Percentiles rank a stretch among this genome's conserved stretches.
phyloP scores from a whole-genome alignment of 257 asterid genomes.

The Jacaranda copaia region DNA sequence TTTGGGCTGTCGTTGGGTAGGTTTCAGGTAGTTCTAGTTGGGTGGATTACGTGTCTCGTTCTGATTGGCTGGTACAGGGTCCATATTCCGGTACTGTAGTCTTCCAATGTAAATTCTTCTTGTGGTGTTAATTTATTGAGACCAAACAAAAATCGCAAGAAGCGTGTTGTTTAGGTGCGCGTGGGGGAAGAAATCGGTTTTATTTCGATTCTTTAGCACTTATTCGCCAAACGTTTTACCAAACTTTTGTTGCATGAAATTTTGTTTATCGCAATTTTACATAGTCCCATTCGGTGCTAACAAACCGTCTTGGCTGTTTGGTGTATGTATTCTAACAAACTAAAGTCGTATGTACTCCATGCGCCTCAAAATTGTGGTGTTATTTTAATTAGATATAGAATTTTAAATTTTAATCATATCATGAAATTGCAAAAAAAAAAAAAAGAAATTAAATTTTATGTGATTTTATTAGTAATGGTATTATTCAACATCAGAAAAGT shows the following conservation, averaged over 20 bases:
- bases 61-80: conserved; percentile 24
- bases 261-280: neutral
- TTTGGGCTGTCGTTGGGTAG: conserved; percentile 32
- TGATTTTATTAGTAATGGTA: no score
- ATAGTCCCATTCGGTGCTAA: neutral
- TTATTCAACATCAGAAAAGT: no score
- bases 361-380: no score
- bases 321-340: conserved; percentile 21
- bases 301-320: neutral
- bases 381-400: no score
- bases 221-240: conserved; percentile 38
- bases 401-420: no score
- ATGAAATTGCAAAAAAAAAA: no score
- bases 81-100: neutral
- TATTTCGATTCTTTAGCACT: conserved; percentile 1
- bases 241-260: conserved; percentile 24
- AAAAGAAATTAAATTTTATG: no score
- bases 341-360: no score
- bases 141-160: neutral
- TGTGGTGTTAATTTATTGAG: neutral
- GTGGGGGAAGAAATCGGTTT: conserved; percentile 19
- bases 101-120: neutral
- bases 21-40: conserved; percentile 36
- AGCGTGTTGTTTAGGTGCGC: conserved; percentile 24
- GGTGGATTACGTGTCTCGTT: conserved; percentile 38